Conservation (phyloP, 1,139 yeast species). For the Candida smagusa region DNA sequence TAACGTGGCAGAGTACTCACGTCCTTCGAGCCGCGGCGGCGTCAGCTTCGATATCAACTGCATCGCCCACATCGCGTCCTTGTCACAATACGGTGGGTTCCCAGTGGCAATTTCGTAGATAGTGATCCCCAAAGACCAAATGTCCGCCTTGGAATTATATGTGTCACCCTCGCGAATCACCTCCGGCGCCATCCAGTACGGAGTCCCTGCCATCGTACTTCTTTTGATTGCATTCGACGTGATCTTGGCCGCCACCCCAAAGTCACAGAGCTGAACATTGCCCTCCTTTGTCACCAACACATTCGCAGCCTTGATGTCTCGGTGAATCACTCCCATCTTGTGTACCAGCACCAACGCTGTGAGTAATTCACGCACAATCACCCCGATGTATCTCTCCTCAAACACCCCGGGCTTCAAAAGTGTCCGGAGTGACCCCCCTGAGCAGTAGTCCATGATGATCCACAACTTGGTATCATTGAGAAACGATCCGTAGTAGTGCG, state of each 20-base stretch:
- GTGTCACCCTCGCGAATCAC: conserved; percentile 91
- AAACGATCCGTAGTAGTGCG: conserved; percentile 88
- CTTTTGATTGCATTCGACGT: conserved; percentile 76
- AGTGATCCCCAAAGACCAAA: conserved; percentile 94
- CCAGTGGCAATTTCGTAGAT: conserved; percentile 95
- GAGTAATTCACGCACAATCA: conserved; percentile 77
- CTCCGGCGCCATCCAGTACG: conserved; percentile 99
- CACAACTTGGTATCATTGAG: conserved; percentile 85
- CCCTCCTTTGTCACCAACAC: conserved; percentile 88
- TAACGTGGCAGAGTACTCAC: conserved; percentile 68
- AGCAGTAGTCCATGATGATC: conserved; percentile 98
- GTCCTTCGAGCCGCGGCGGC: conserved; percentile 92
- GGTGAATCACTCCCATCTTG: conserved; percentile 85
- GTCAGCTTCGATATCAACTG: conserved; percentile 87
- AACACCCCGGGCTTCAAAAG: conserved; percentile 82
- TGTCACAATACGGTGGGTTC: conserved; percentile 95
- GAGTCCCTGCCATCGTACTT: conserved; percentile 97
- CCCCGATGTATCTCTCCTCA: conserved; percentile 80
- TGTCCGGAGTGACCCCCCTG: conserved; percentile 93
- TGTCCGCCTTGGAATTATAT: conserved; percentile 83
- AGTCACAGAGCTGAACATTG: conserved; percentile 87
- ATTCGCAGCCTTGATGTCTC: conserved; percentile 96
- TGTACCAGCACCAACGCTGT: conserved; percentile 81
- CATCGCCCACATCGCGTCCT: conserved; percentile 94
- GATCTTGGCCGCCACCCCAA: conserved; percentile 94